These are phyloP conservation scores for Rutstroemia sp. DNA, from an alignment of 2,329 filamentous ascomycete species.

Conservation along the genomic window DNA sequence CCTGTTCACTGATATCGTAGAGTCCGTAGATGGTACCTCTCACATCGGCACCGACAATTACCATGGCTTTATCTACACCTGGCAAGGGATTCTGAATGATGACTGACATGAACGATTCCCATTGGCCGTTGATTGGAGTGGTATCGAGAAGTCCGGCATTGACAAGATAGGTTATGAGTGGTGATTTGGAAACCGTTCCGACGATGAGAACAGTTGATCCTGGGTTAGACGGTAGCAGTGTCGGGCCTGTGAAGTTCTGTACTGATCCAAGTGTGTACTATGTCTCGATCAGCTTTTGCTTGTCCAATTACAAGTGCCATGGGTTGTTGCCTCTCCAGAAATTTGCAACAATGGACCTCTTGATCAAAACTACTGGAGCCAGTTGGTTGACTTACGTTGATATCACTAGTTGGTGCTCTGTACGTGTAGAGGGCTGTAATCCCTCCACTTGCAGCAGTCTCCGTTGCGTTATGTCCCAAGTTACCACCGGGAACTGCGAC, in stretches of 20 bases:
- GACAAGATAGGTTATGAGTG: slow-evolving; percentile 52
- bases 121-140: slow-evolving; percentile 50
- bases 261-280: slow-evolving; percentile 38
- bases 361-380: neutral
- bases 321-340: no score
- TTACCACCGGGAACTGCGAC: slow-evolving; percentile 5
- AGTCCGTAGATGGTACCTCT: slow-evolving; percentile 62
- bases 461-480: slow-evolving; percentile 13
- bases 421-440: slow-evolving; percentile 25
- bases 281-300: neutral
- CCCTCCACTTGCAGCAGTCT: neutral
- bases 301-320: neutral
- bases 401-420: slow-evolving; percentile 19
- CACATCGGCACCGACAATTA: slow-evolving; percentile 61
- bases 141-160: slow-evolving; percentile 49
- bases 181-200: slow-evolving; percentile 60
- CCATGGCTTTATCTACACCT: slow-evolving; percentile 50
- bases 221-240: slow-evolving; percentile 25
- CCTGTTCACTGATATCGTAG: slow-evolving; percentile 66
- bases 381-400: slow-evolving; percentile 20
- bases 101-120: slow-evolving; percentile 60
- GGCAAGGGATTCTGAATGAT: slow-evolving; percentile 50
- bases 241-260: slow-evolving; percentile 38
- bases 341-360: no score
- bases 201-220: slow-evolving; percentile 55